Percentiles rank a stretch among this genome's conserved stretches.
phyloP scores from a whole-genome alignment of 2,329 filamentous ascomycete species.

The Aspergillus unguis region DNA sequence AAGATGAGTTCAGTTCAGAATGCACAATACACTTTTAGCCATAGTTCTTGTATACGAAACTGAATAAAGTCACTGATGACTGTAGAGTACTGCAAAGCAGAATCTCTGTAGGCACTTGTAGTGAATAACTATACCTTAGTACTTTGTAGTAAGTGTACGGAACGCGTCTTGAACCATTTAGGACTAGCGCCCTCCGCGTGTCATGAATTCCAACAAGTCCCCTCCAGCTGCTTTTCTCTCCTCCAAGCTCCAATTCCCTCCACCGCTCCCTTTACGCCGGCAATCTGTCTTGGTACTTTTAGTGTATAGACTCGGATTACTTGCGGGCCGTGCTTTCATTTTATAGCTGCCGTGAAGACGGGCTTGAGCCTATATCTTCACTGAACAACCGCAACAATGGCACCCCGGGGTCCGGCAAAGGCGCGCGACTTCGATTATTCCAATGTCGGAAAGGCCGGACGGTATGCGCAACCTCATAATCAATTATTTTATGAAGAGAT shows the following conservation, averaged over 20 bases:
- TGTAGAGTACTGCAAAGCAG: no score
- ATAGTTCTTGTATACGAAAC: no score
- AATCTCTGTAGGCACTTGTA: no score
- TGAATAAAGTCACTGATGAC: no score
- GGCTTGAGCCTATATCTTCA: background rate
- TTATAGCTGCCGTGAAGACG: background rate
- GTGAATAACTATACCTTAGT: no score
- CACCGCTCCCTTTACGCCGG: background rate
- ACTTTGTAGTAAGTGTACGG: background rate
- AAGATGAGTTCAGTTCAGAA: no score
- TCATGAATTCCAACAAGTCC: conserved; percentile 19
- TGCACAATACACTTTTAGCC: no score
- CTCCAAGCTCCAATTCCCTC: conserved; percentile 2
- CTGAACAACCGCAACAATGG: conserved; percentile 26
- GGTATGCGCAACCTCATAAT: conserved; percentile 26
- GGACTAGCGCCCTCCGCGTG: conserved; percentile 31
- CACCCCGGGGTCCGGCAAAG: conserved; percentile 40
- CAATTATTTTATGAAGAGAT: background rate
- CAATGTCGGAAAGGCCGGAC: conserved; percentile 47
- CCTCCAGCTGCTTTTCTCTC: conserved; percentile 12
- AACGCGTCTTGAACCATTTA: conserved; percentile 35
- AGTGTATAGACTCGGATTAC: no score
- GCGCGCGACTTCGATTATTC: conserved; percentile 48
- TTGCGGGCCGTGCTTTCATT: no score
- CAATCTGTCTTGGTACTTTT: background rate